Base-by-base conservation (phyloP, 805 yeast genomes). In the Barnettozyma wickerhamii region DNA sequence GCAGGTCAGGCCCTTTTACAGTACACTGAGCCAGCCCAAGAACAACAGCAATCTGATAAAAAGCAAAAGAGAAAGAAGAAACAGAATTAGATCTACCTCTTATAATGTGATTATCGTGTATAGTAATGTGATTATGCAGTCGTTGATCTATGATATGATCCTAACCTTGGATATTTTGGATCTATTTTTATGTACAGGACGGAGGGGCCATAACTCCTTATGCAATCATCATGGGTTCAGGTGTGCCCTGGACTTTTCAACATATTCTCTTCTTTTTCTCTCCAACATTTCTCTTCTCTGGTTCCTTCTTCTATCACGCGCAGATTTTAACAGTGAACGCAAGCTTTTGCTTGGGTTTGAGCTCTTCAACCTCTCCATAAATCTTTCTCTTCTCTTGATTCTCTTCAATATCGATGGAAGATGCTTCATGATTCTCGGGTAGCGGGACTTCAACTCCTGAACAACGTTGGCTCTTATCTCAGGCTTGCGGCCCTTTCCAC, bases 351-450 rank as follows among this genome's bases (percentile, higher is more conserved):
- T 14, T 27, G 44, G 44, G 15, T 10, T 13, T 17, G 4, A 10
- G 3, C 4, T n/a, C n/a, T 33, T 37, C 20, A 41, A 9, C 4
- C 18, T 10, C 4, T 19, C 3, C 7, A 36, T 29, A 28, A 21
- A 57, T 47, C 14, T 41, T 31, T 14, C 35, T 26, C 43, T 34
- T 40, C 41, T 60, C 43, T 10, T 57, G 50, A 23, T 45, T 43
- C 59, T 58, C 48, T 40, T 58, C 38, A 40, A 53, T 52, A 38
- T 45, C 47, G 28, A 12, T 5, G 26, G 30, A 28, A 49, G 31
- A n/a, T 32, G 33, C 21, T 55, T 59, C 65, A 66, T 63, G 13
- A 58, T 51, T 41, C 56, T 55, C 19, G 65, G 64, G 46, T 63
- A 63, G 12, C 46, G 31, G 15, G 37, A 37, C 10, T 45, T 42